These are phyloP conservation scores for Jasminum sambac DNA, from an alignment of 257 asterid genomes.

Conservation along the genomic window DNA sequence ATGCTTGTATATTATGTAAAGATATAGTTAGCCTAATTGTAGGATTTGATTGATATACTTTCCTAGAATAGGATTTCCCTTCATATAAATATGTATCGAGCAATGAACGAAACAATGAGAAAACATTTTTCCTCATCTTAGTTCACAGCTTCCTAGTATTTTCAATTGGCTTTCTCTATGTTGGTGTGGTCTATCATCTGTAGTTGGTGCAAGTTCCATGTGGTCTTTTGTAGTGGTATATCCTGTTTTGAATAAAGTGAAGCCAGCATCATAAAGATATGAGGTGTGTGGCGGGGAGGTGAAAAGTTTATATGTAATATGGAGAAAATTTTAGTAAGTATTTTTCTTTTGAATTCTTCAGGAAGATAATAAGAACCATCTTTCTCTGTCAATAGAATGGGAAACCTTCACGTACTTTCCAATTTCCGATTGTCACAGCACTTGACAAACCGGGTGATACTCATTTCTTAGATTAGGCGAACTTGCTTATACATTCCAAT, in stretches of 20 bases:
- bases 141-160: neutral
- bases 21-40: no score
- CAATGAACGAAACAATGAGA: no score
- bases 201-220: neutral
- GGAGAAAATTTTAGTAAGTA: neutral
- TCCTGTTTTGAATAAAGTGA: neutral
- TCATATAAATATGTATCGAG: no score
- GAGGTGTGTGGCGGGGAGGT: neutral
- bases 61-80: no score
- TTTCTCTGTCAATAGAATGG: neutral
- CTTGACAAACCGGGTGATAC: neutral
- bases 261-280: neutral
- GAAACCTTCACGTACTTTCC: neutral
- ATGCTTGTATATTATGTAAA: no score
- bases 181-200: neutral
- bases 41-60: no score
- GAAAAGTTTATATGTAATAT: neutral
- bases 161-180: neutral
- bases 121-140: no score
- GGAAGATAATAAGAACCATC: neutral
- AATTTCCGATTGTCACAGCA: neutral
- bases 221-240: neutral
- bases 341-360: neutral
- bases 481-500: neutral
- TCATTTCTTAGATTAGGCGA: neutral